Evolutionary conservation across 495 filamentous ascomycete genomes (phyloP).

Genomic region (Penicillium canescens): DNA sequence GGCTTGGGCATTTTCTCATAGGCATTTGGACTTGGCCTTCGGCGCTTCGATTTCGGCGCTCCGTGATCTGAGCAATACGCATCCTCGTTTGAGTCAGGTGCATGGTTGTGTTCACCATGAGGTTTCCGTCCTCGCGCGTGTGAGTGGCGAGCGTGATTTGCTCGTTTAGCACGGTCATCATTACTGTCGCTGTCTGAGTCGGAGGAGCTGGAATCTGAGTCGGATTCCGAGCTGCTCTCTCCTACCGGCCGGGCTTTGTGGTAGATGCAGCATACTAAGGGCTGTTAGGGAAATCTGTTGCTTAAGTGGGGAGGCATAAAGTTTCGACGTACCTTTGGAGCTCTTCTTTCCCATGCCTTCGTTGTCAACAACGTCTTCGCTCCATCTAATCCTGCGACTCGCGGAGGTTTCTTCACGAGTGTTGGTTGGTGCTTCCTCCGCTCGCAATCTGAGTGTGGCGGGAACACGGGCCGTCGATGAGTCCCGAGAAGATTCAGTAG

Average conservation of each 20-base stretch:
- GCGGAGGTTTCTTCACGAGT: slow-evolving; percentile 16
- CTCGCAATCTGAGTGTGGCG: slow-evolving; percentile 36
- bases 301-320: background rate
- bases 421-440: slow-evolving; percentile 24
- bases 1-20: slow-evolving; percentile 88
- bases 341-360: slow-evolving; percentile 92
- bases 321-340: slow-evolving; percentile 71
- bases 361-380: slow-evolving; percentile 92
- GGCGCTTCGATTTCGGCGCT: slow-evolving; percentile 31
- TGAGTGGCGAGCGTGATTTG: slow-evolving; percentile 18
- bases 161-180: slow-evolving; percentile 21
- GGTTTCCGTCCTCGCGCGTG: slow-evolving; percentile 15
- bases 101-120: slow-evolving; percentile 1
- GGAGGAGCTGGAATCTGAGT: slow-evolving; percentile 61
- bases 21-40: slow-evolving; percentile 82
- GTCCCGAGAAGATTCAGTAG: slow-evolving; percentile 17
- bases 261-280: slow-evolving; percentile 95
- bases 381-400: slow-evolving; percentile 75
- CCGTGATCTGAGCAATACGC: slow-evolving; percentile 21
- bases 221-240: slow-evolving; percentile 81
- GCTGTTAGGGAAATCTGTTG: background rate
- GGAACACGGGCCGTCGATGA: slow-evolving; percentile 16
- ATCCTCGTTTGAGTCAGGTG: slow-evolving; percentile 22
- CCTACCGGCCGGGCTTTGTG: slow-evolving; percentile 79
- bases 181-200: slow-evolving; percentile 61